Evolutionary conservation across 768 basidiomycete species (phyloP).

Genomic region (Lanmaoa pseudosensibilis): DNA sequence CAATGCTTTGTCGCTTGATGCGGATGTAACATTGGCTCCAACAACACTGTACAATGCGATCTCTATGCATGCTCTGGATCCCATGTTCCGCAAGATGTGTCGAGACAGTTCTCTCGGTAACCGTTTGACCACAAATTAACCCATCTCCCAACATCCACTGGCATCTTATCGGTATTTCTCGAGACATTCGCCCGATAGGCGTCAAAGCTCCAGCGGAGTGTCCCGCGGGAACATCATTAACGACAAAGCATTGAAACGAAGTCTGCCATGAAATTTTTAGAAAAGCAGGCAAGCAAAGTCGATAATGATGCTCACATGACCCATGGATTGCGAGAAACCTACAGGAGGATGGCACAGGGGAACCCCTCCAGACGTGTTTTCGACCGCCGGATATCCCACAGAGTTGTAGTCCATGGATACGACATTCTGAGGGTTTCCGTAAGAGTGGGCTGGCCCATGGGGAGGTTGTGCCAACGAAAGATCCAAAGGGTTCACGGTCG

Average conservation of each 20-base stretch:
- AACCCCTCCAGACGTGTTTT: background rate
- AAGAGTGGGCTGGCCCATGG: background rate
- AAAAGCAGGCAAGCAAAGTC: no score
- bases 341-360: background rate
- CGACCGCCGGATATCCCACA: background rate
- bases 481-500: constrained; percentile 1
- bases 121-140: background rate
- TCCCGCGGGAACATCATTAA: no score
- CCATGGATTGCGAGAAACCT: background rate
- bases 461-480: background rate
- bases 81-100: constrained; percentile 18
- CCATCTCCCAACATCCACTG: background rate
- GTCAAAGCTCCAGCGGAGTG: background rate
- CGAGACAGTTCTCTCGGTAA: background rate
- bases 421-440: no score
- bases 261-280: background rate
- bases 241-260: background rate
- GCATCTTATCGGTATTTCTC: background rate
- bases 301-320: constrained; percentile 6
- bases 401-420: background rate
- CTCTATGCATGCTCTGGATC: constrained; percentile 2
- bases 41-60: background rate
- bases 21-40: constrained; percentile 3
- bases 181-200: background rate
- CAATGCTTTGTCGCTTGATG: constrained; percentile 6